Conservation (phyloP, 306 rosid genomes). For the Trifolium repens region DNA sequence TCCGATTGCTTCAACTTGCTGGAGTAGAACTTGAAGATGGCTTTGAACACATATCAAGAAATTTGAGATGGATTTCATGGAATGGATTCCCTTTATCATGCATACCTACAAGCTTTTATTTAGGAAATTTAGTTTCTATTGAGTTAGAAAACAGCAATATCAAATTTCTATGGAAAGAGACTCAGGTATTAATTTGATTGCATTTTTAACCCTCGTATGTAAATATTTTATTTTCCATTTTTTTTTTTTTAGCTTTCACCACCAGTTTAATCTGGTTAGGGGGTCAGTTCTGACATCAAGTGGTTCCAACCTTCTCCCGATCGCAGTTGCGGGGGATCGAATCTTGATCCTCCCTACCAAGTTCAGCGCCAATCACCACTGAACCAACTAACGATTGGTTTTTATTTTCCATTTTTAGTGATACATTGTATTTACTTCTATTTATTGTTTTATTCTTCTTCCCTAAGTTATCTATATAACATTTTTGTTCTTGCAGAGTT, state of each 20-base stretch:
- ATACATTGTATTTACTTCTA: not conserved
- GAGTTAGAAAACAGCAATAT: slow-evolving; percentile 24
- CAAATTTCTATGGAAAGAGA: slow-evolving; percentile 12
- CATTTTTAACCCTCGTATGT: too few relatives aligned
- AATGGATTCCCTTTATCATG: not conserved
- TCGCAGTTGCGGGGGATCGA: too few relatives aligned
- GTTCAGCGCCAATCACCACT: too few relatives aligned
- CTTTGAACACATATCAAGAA: slow-evolving; percentile 20
- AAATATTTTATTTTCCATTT: too few relatives aligned
- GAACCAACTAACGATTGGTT: too few relatives aligned
- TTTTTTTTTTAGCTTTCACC: too few relatives aligned
- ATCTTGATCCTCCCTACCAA: too few relatives aligned
- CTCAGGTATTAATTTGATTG: slow-evolving; percentile 20
- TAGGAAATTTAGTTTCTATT: not conserved
- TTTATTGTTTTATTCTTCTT: not conserved
- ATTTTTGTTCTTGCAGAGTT: not conserved
- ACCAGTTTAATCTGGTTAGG: too few relatives aligned
- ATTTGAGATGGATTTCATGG: slow-evolving; percentile 25
- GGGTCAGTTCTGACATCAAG: too few relatives aligned
- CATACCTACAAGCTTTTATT: not conserved
- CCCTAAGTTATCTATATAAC: not conserved
- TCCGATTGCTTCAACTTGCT: too few relatives aligned
- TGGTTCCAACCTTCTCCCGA: too few relatives aligned
- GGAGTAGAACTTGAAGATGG: slow-evolving; percentile 30
- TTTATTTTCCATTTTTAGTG: too few relatives aligned